Evolutionary conservation across 2,329 filamentous ascomycete species (phyloP).

Genomic region (Hypoxylon sp.): DNA sequence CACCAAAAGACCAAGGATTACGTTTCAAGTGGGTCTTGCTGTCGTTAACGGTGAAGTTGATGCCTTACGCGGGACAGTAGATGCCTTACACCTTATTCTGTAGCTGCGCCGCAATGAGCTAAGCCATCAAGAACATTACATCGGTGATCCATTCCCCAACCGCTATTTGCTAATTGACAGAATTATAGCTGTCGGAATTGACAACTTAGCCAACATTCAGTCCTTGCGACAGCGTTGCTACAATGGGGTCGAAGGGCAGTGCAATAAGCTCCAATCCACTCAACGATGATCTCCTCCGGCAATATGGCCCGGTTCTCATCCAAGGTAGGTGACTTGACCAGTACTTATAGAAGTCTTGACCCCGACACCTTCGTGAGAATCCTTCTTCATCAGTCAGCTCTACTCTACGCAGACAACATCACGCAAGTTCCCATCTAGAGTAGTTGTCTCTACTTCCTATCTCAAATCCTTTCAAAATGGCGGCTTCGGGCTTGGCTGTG

Average conservation of each 20-base stretch:
- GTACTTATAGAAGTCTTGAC: constrained; percentile 25
- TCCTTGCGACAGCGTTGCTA: constrained; percentile 2
- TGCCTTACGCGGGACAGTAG: constrained; percentile 37
- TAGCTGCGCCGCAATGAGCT: constrained; percentile 22
- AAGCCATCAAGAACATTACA: constrained; percentile 1
- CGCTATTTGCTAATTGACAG: not conserved
- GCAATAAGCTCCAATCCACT: constrained; percentile 6
- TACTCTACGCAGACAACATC: not conserved
- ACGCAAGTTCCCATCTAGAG: not conserved
- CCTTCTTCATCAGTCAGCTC: constrained; percentile 2
- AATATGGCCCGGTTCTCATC: not conserved
- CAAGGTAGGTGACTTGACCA: constrained; percentile 1
- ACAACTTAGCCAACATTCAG: not conserved
- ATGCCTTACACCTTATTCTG: constrained; percentile 29
- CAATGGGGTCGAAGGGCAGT: constrained; percentile 12
- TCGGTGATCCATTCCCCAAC: constrained; percentile 13
- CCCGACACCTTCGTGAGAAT: constrained; percentile 4
- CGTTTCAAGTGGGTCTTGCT: not conserved
- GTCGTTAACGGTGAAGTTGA: constrained; percentile 1
- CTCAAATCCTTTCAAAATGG: constrained; percentile 20
- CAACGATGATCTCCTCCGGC: constrained; percentile 5
- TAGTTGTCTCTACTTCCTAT: not conserved
- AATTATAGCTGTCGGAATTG: constrained; percentile 1
- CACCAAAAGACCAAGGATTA: not conserved
- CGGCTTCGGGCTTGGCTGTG: constrained; percentile 35